These are phyloP conservation scores for Lepidium campestre DNA, from an alignment of 441 rosid species.

Conservation along the genomic window DNA sequence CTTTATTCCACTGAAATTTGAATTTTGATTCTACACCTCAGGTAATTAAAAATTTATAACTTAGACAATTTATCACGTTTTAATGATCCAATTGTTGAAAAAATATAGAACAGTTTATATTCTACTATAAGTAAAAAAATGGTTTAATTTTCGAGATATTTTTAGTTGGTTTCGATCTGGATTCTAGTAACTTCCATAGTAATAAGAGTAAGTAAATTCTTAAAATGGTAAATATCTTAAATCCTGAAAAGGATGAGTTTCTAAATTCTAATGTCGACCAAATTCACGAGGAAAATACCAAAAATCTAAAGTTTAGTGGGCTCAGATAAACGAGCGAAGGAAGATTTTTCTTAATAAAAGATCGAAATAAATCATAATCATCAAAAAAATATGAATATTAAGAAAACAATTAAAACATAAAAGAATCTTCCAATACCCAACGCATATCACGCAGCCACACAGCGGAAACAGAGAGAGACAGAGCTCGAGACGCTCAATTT, in stretches of 20 bases:
- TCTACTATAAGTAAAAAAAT: too few relatives aligned
- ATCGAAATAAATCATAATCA: not conserved
- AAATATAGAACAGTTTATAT: too few relatives aligned
- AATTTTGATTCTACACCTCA: too few relatives aligned
- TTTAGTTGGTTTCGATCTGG: not conserved
- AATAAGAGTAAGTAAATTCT: not conserved
- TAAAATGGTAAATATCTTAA: not conserved
- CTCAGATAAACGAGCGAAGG: conserved; percentile 13
- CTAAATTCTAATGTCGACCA: not conserved
- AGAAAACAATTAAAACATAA: not conserved
- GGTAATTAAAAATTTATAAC: too few relatives aligned
- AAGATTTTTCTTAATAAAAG: not conserved
- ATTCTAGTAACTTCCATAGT: not conserved
- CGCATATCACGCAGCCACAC: conserved; percentile 32
- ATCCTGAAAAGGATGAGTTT: not conserved
- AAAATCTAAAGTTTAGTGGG: conserved; percentile 12
- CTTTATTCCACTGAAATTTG: too few relatives aligned
- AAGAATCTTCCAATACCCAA: conserved; percentile 16
- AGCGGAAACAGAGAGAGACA: conserved; percentile 1
- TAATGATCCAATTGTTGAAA: too few relatives aligned
- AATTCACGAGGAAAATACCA: conserved; percentile 1
- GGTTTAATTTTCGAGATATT: not conserved
- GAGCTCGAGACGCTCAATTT: conserved; percentile 15
- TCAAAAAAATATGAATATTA: conserved; percentile 1
- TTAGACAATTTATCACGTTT: too few relatives aligned